phyloP scores from a whole-genome alignment of 208 protist species.

The Novymonas esmeraldas region DNA sequence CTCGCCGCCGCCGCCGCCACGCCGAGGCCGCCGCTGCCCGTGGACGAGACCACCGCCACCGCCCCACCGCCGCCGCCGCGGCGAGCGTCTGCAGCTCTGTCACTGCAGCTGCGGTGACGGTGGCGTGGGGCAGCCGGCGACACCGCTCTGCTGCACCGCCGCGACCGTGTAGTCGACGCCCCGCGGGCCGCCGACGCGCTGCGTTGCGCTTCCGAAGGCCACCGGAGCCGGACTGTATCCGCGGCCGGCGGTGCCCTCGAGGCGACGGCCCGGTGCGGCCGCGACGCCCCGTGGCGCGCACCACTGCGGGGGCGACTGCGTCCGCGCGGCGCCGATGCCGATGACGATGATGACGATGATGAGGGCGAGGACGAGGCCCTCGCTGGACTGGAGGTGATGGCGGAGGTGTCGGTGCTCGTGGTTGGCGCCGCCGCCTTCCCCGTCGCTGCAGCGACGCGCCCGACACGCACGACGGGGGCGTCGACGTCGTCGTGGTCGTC shows the following conservation, averaged over 20 bases:
- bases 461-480: neutral
- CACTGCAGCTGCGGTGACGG: neutral
- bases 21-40: neutral
- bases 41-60: slow-evolving; percentile 2
- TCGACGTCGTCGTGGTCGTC: neutral
- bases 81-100: neutral
- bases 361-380: slow-evolving; percentile 15
- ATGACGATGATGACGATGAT: slow-evolving; percentile 5
- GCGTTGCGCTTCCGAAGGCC: too few relatives aligned
- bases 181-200: too few relatives aligned
- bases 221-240: too few relatives aligned
- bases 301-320: too few relatives aligned
- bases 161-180: neutral
- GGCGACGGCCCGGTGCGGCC: too few relatives aligned
- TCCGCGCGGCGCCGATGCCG: slow-evolving; percentile 15
- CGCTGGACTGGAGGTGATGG: slow-evolving; percentile 21
- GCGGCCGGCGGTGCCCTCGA: too few relatives aligned
- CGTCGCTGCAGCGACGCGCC: neutral
- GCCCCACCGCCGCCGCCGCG: neutral
- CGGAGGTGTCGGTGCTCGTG: slow-evolving; percentile 31
- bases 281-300: too few relatives aligned
- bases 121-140: too few relatives aligned
- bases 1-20: neutral
- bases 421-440: neutral
- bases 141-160: too few relatives aligned